phyloP scores from a whole-genome alignment of 257 asterid genomes.

The Jaltomata sinuosa region DNA sequence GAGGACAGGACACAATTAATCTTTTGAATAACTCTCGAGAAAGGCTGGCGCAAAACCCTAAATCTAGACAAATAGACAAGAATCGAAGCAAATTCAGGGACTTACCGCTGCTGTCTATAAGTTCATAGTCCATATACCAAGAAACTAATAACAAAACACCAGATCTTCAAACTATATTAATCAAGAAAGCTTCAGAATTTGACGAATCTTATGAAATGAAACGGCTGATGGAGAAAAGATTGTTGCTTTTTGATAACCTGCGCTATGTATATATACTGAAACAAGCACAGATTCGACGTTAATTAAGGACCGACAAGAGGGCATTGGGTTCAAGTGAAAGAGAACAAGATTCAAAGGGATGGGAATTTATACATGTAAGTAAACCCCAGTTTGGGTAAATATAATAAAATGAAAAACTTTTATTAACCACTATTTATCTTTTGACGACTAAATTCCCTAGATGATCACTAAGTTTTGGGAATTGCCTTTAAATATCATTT shows the following conservation, averaged over 20 bases:
- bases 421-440: no score
- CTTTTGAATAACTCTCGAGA: neutral
- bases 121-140: slow-evolving; percentile 16
- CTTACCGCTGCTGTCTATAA: slow-evolving; percentile 25
- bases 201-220: neutral
- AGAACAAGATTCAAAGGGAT: neutral
- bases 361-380: neutral
- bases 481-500: no score
- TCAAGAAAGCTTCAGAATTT: neutral
- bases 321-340: neutral
- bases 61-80: neutral
- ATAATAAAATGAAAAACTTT: no score
- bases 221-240: neutral
- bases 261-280: neutral
- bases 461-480: no score
- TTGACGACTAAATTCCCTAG: no score
- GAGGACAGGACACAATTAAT: neutral
- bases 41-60: neutral
- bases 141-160: neutral
- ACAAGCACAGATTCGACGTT: neutral
- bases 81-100: neutral
- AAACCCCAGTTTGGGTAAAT: neutral
- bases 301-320: neutral
- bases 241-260: neutral
- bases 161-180: neutral